These are phyloP conservation scores for Earliella scabrosa DNA, from an alignment of 1,284 basidiomycete species.

Conservation along the genomic window DNA sequence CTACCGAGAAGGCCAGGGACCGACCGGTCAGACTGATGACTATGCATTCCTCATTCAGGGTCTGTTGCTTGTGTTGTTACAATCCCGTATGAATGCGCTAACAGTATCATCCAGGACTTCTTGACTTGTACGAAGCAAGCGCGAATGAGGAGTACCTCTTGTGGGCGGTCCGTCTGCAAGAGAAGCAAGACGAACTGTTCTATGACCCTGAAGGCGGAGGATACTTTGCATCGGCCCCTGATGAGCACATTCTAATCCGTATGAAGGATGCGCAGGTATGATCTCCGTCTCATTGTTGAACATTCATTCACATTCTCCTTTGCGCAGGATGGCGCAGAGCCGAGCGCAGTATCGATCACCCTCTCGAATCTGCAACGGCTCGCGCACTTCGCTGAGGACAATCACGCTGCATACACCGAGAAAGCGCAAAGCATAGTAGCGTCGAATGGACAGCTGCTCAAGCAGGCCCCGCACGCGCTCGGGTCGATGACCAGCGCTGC, in stretches of 20 bases:
- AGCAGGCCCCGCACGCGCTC: constrained; percentile 28
- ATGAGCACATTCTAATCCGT: constrained; percentile 43
- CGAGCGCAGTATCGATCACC: constrained; percentile 43
- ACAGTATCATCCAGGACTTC: constrained; percentile 21
- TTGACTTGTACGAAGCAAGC: constrained; percentile 46
- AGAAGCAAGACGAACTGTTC: constrained; percentile 46
- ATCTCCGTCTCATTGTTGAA: no score
- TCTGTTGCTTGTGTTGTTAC: background rate
- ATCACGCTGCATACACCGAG: constrained; percentile 32
- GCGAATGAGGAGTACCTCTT: constrained; percentile 38
- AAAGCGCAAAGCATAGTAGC: constrained; percentile 36
- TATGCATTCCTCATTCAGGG: constrained; percentile 38
- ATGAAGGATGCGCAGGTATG: constrained; percentile 44
- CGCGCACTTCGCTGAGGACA: constrained; percentile 38
- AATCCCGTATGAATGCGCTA: no score
- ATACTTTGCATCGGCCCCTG: constrained; percentile 45
- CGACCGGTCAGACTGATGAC: constrained; percentile 32
- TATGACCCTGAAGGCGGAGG: constrained; percentile 45
- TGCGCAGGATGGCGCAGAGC: constrained; percentile 47
- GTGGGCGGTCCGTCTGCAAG: constrained; percentile 43
- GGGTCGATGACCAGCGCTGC: constrained; percentile 31
- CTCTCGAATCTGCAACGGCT: constrained; percentile 45
- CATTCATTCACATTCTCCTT: no score
- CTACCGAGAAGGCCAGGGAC: constrained; percentile 32
- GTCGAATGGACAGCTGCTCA: constrained; percentile 31